Conservation (phyloP, 2,329 filamentous ascomycete species). For the Pseudopithomyces maydicus region DNA sequence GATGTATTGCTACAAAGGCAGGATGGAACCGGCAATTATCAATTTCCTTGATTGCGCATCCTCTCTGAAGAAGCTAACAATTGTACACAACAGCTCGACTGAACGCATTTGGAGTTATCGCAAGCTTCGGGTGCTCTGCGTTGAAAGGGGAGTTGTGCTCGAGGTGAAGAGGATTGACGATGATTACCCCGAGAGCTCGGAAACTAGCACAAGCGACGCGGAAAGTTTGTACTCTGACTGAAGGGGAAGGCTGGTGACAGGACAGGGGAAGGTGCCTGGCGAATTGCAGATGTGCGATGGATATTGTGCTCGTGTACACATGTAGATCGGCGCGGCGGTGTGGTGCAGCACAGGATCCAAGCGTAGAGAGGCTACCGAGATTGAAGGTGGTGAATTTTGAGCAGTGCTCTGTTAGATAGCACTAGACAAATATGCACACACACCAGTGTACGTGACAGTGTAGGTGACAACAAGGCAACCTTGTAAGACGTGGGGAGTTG, state of each 20-base stretch:
- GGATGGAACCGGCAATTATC: neutral
- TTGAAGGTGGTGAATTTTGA: too few relatives aligned
- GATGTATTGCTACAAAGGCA: neutral
- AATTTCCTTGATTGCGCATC: neutral
- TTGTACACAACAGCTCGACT: neutral
- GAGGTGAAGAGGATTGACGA: too few relatives aligned
- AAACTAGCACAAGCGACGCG: neutral
- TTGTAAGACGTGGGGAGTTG: too few relatives aligned
- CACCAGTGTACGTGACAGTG: too few relatives aligned
- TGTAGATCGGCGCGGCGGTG: too few relatives aligned
- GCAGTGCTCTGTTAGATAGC: too few relatives aligned
- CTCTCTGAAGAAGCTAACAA: neutral
- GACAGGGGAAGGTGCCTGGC: neutral
- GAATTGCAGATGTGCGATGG: neutral
- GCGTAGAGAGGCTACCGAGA: too few relatives aligned
- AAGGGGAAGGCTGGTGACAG: neutral
- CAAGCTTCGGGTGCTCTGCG: neutral
- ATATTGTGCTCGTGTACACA: too few relatives aligned
- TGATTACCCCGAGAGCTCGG: neutral
- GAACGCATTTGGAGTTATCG: neutral
- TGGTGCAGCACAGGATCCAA: too few relatives aligned
- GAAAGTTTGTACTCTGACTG: neutral
- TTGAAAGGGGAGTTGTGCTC: neutral
- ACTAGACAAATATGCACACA: too few relatives aligned
- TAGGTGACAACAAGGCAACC: too few relatives aligned